phyloP scores from a whole-genome alignment of 192 early-diverging fungal species.

The Mortierella hygrophila region DNA sequence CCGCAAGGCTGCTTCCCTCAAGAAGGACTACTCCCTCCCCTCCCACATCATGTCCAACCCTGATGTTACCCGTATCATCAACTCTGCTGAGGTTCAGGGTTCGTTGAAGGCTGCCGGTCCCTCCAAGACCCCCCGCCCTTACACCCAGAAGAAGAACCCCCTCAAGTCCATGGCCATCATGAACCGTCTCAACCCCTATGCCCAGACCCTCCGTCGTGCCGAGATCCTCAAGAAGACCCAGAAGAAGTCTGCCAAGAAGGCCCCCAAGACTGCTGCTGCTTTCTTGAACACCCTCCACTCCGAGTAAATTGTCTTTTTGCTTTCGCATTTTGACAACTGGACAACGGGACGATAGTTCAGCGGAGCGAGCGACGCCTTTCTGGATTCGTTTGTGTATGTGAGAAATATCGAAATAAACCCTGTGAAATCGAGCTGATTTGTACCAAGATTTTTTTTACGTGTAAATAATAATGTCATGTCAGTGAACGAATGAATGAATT shows the following conservation, averaged over 20 bases:
- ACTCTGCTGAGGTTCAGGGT: slow-evolving; percentile 97
- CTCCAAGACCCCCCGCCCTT: slow-evolving; percentile 89
- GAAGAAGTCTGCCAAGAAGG: slow-evolving; percentile 58
- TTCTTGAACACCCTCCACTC: slow-evolving; percentile 53
- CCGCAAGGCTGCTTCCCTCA: slow-evolving; percentile 81
- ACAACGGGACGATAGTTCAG: slow-evolving; percentile 15
- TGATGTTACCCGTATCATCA: slow-evolving; percentile 96
- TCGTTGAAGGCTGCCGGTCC: slow-evolving; percentile 89
- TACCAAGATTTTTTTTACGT: not conserved
- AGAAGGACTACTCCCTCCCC: slow-evolving; percentile 94
- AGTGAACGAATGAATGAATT: too few relatives aligned
- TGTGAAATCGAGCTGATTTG: slow-evolving; percentile 34
- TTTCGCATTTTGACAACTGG: slow-evolving; percentile 13
- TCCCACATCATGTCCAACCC: slow-evolving; percentile 90
- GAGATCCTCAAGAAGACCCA: slow-evolving; percentile 69
- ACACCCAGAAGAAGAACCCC: slow-evolving; percentile 99
- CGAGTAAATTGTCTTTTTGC: slow-evolving; percentile 48
- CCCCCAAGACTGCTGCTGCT: slow-evolving; percentile 57
- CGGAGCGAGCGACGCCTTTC: not conserved
- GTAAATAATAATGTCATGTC: not conserved
- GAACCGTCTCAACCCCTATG: slow-evolving; percentile 97
- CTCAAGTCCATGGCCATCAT: slow-evolving; percentile 92
- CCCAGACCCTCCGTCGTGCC: slow-evolving; percentile 85
- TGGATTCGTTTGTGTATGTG: slow-evolving; percentile 19
- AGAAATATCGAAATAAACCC: slow-evolving; percentile 25